These are phyloP conservation scores for Blastobotrys chiropterorum DNA, from an alignment of 805 yeast genomes.

Conservation along the genomic window DNA sequence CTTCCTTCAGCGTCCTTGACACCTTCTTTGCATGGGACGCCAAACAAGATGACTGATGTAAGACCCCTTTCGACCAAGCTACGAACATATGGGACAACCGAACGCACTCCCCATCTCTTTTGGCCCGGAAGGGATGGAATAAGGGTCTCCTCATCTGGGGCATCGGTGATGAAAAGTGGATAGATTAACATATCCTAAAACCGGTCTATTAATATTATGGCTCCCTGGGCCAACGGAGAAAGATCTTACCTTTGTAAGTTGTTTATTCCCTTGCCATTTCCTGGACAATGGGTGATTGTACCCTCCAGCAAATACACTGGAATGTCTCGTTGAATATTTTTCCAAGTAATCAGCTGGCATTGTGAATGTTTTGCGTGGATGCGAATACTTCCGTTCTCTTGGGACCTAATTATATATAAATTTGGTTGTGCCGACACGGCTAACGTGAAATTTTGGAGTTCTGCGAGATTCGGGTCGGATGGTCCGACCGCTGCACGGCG, in stretches of 20 bases:
- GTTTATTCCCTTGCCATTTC: conserved; percentile 87
- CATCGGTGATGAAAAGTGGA: conserved; percentile 81
- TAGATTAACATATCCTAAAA: conserved; percentile 78
- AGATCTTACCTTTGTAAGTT: conserved; percentile 58
- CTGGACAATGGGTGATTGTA: conserved; percentile 85
- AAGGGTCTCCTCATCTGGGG: conserved; percentile 67
- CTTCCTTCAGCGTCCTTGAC: conserved; percentile 78
- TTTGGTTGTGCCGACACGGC: neutral
- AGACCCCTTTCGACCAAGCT: conserved; percentile 75
- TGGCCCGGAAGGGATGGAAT: conserved; percentile 84
- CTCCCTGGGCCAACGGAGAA: too few species aligned
- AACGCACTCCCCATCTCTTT: conserved; percentile 78
- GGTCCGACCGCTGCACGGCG: too few species aligned
- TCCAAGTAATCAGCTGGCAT: conserved; percentile 57
- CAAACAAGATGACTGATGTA: conserved; percentile 80
- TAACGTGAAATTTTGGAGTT: too few species aligned
- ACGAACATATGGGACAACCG: conserved; percentile 63
- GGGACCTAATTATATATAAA: neutral
- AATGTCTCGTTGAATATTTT: conserved; percentile 50
- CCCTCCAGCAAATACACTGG: conserved; percentile 86
- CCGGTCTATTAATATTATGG: neutral
- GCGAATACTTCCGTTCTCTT: neutral
- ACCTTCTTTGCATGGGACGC: conserved; percentile 75
- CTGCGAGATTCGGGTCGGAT: too few species aligned
- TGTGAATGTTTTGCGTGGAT: neutral